phyloP scores from a whole-genome alignment of 176 grass and related monocot species.

The Echinochloa phyllopogon region DNA sequence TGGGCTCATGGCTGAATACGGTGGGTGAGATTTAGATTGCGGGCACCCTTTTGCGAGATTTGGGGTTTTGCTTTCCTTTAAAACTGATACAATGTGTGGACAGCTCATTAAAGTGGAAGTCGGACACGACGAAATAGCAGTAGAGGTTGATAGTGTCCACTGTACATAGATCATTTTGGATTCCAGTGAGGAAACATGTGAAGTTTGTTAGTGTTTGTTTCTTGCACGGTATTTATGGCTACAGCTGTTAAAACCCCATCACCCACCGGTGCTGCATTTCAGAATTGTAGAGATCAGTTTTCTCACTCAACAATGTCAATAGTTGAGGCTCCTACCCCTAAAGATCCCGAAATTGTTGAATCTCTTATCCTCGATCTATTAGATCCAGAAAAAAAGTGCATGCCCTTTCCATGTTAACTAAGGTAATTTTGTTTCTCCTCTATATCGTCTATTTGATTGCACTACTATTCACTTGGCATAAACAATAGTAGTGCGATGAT shows the following conservation, averaged over 20 bases:
- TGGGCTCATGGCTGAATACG: background rate
- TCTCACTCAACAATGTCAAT: background rate
- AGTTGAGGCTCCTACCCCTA: background rate
- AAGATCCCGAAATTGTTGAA: background rate
- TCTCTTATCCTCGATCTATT: slow-evolving; percentile 25
- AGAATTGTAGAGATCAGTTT: slow-evolving; percentile 1
- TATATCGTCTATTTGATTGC: background rate
- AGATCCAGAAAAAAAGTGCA: background rate
- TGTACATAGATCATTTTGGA: background rate
- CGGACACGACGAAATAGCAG: background rate
- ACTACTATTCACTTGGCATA: slow-evolving; percentile 16
- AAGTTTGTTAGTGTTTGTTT: slow-evolving; percentile 1
- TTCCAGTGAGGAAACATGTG: slow-evolving; percentile 23
- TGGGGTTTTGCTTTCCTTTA: background rate
- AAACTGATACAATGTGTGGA: background rate
- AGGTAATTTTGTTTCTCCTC: slow-evolving; percentile 20
- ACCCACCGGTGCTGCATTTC: background rate
- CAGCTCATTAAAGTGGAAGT: slow-evolving; percentile 16
- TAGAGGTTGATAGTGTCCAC: background rate
- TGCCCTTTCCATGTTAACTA: slow-evolving; percentile 8
- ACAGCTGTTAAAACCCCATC: background rate
- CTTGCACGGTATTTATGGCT: background rate
- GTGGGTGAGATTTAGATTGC: background rate
- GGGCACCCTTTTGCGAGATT: background rate
- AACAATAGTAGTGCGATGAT: background rate